Evolutionary conservation across 345 rosid genomes (phyloP).

Genomic region (Eutrema yunnanense): DNA sequence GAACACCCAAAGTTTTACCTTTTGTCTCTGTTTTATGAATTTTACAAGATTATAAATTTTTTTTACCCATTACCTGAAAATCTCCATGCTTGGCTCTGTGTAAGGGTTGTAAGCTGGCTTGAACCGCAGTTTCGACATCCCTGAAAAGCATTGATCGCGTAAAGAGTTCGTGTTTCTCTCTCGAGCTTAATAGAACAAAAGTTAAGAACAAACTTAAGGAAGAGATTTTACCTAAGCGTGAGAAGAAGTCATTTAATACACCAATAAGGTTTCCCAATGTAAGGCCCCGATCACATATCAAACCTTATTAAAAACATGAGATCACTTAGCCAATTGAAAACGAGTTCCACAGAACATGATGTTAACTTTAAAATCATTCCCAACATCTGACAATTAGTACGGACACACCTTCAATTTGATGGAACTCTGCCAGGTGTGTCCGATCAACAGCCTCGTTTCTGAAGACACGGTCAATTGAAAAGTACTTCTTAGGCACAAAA

Average conservation of each 20-base stretch:
- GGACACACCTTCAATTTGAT: conserved; percentile 85
- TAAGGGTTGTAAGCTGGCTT: conserved; percentile 97
- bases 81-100: conserved; percentile 97
- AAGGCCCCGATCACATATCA: conserved; percentile 88
- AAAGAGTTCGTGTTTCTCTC: background rate
- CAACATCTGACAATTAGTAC: background rate
- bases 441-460: conserved; percentile 97
- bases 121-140: conserved; percentile 83
- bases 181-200: background rate
- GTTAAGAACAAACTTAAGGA: background rate
- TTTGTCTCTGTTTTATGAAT: background rate
- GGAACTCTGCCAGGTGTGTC: conserved; percentile 95
- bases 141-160: conserved; percentile 30
- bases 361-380: background rate
- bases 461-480: conserved; percentile 95
- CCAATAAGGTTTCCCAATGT: conserved; percentile 90
- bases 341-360: background rate
- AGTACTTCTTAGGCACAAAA: conserved; percentile 77
- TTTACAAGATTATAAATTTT: no score
- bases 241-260: conserved; percentile 77
- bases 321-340: background rate
- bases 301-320: conserved; percentile 44
- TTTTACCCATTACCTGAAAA: conserved; percentile 52
- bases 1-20: background rate
- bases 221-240: conserved; percentile 61